phyloP scores from a whole-genome alignment of 2,329 filamentous ascomycete genomes.

The Drechslerella dactyloides region DNA sequence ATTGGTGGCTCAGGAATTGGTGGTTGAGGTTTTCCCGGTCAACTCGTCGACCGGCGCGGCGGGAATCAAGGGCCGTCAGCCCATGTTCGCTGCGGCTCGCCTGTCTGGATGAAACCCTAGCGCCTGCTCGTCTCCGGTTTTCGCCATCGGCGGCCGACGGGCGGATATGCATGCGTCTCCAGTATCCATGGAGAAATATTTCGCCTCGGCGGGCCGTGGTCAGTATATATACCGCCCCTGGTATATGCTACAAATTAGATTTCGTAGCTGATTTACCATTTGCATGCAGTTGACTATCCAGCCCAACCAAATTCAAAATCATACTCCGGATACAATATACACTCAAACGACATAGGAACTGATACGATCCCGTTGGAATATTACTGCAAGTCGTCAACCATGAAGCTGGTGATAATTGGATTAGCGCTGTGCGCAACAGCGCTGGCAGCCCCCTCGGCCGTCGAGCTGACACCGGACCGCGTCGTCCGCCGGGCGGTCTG shows the following conservation, averaged over 20 bases:
- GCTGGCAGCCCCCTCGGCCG: slow-evolving; percentile 17
- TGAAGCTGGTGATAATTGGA: slow-evolving; percentile 29
- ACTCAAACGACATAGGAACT: neutral
- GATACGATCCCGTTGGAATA: neutral
- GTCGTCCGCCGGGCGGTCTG: slow-evolving; percentile 55
- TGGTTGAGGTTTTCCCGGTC: neutral
- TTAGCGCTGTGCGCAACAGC: slow-evolving; percentile 20
- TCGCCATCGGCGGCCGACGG: slow-evolving; percentile 12
- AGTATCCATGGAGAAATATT: slow-evolving; percentile 40
- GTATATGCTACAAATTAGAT: neutral
- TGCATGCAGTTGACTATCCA: too few relatives aligned
- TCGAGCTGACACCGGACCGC: slow-evolving; percentile 10
- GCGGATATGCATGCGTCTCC: slow-evolving; percentile 19
- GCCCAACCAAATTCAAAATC: too few relatives aligned
- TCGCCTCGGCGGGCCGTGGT: slow-evolving; percentile 11
- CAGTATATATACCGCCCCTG: slow-evolving; percentile 7
- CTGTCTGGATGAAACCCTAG: slow-evolving; percentile 18
- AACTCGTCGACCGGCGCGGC: neutral
- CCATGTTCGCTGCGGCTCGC: slow-evolving; percentile 12
- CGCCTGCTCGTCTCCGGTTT: slow-evolving; percentile 1
- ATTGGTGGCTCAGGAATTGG: neutral
- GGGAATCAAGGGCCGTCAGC: slow-evolving; percentile 19
- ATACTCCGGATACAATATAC: neutral
- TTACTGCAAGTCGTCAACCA: neutral
- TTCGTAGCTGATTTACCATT: neutral